These are phyloP conservation scores for Chaetomiaceae sp. DNA, from an alignment of 2,329 filamentous ascomycete species.

Conservation along the genomic window DNA sequence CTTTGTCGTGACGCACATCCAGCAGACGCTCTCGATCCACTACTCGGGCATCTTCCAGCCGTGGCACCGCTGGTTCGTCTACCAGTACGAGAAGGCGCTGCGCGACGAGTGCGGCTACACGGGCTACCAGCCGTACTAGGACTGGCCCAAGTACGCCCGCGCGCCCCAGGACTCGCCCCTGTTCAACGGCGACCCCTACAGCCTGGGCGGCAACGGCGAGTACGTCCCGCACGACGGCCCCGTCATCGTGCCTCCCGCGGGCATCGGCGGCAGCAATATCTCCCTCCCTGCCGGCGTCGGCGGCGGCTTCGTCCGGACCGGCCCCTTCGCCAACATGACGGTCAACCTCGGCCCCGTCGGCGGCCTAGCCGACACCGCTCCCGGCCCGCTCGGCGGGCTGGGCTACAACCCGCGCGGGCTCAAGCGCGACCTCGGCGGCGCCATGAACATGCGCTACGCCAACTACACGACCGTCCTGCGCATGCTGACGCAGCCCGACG, in stretches of 20 bases:
- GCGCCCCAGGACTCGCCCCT: slow-evolving; percentile 44
- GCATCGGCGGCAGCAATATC: slow-evolving; percentile 26
- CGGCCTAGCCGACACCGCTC: slow-evolving; percentile 20
- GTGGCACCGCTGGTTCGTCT: slow-evolving; percentile 32
- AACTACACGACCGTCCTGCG: slow-evolving; percentile 28
- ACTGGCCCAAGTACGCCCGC: slow-evolving; percentile 44
- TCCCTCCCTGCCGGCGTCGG: slow-evolving; percentile 45
- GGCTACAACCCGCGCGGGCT: slow-evolving; percentile 20
- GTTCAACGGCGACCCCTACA: slow-evolving; percentile 47
- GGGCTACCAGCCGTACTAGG: slow-evolving; percentile 44
- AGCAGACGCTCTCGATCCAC: slow-evolving; percentile 43
- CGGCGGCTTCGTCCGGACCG: slow-evolving; percentile 49
- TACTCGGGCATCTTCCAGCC: slow-evolving; percentile 32
- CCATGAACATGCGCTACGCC: slow-evolving; percentile 28
- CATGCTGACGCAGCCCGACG: slow-evolving; percentile 9
- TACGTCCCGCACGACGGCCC: slow-evolving; percentile 32
- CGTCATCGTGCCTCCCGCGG: slow-evolving; percentile 28
- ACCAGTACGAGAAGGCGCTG: slow-evolving; percentile 30
- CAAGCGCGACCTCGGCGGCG: slow-evolving; percentile 18
- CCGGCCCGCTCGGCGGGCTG: slow-evolving; percentile 16
- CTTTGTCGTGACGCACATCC: slow-evolving; percentile 46
- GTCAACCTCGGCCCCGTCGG: slow-evolving; percentile 39
- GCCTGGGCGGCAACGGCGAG: slow-evolving; percentile 44
- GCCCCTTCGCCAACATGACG: slow-evolving; percentile 31
- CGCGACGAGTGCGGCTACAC: slow-evolving; percentile 35